Conservation (phyloP, 371 early-diverging fungal genomes). For the Mycotypha africana region DNA sequence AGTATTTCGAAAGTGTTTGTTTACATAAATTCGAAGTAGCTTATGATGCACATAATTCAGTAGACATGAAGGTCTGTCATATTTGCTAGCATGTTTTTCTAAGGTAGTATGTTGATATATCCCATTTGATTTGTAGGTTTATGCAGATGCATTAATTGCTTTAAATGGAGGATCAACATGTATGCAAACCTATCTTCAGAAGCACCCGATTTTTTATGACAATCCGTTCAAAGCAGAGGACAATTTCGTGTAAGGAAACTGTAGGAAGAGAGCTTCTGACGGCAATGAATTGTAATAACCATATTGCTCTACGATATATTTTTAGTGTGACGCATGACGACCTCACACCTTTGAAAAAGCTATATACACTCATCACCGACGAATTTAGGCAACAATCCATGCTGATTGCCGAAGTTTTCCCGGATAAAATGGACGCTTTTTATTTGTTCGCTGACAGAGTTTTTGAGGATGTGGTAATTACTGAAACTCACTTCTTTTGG, state of each 20-base stretch:
- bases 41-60: conserved; percentile 60
- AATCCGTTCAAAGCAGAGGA: conserved; percentile 59
- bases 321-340: conserved; percentile 22
- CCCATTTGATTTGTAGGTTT: conserved; percentile 31
- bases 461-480: conserved; percentile 62
- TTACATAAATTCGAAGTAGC: conserved; percentile 79
- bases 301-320: background rate
- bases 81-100: too few relatives aligned
- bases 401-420: conserved; percentile 64
- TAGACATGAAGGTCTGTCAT: conserved; percentile 59
- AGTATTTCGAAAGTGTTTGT: conserved; percentile 75
- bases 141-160: conserved; percentile 61
- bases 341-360: conserved; percentile 32
- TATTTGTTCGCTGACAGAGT: conserved; percentile 58
- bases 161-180: conserved; percentile 77
- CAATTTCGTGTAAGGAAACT: conserved; percentile 49
- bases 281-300: background rate
- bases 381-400: conserved; percentile 58
- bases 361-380: conserved; percentile 43
- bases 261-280: too few relatives aligned
- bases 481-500: background rate
- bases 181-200: conserved; percentile 79
- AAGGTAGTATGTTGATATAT: background rate
- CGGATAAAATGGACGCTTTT: conserved; percentile 54
- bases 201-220: conserved; percentile 84